Evolutionary conservation across 2,329 filamentous ascomycete genomes (phyloP), one percentile per base, ranked within the genome.

Genomic region (Tolypocladium cylindrosporum): DNA sequence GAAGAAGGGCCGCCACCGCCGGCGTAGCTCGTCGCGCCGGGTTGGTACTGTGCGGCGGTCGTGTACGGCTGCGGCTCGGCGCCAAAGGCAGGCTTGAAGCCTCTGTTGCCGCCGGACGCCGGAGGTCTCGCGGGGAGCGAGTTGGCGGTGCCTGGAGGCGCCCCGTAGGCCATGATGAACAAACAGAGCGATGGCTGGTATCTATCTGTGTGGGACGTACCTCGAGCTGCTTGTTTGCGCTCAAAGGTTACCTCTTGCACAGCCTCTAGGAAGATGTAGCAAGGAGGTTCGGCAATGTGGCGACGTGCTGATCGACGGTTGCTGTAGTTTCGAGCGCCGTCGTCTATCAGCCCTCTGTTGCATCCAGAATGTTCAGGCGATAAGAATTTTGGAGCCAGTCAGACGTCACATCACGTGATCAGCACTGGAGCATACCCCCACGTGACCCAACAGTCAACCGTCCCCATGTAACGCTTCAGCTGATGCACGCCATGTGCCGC

Each of bases 91-190:
- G 83, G 75, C 63, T 72, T 76, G 68, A 77, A 77, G 62, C 73
- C 74, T 58, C 43, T 58, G 54, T 55, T 58, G 57, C 55, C 55
- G 52, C 57, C 64, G 61, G 85, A 78, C 56, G 85, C 82, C 48
- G 90, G 89, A 61, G 90, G 90, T 65, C 89, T 87, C 62, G 90
- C 85, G 63, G 90, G 90, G 43, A 95, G 87, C 65, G 71, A 73
- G 68, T 63, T 72, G 54, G 40, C 41, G 67, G 75, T 73, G 67
- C 89, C 89, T 90, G 90, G 88, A 88, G 88, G 88, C 71, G 87
- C 87, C 75, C 89, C 87, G 82, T 90, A 90, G 76, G 89, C 87
- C 90, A 93, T 93, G 82, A 85, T 86, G 82, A 85, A 85, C 75
- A 79, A 67, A 63, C 62, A 65, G 58, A 62, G 54, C 57, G 62